A percentile compares a stretch with the other conserved stretches of the same genome.
phyloP scores from a whole-genome alignment of 139 green algal species.

The Choricystis sp. region DNA sequence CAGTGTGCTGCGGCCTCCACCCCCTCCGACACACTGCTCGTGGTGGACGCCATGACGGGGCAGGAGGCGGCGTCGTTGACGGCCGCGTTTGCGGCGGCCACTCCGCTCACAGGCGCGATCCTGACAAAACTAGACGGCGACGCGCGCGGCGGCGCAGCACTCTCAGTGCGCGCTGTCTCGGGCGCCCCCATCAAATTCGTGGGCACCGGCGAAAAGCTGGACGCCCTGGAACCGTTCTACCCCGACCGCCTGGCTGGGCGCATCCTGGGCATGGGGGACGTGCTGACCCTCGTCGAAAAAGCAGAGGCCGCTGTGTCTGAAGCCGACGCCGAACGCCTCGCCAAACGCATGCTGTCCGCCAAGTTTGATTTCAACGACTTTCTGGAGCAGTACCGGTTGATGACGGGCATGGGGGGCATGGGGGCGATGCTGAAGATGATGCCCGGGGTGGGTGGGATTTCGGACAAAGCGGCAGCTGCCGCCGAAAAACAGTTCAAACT shows the following conservation, averaged over 20 bases:
- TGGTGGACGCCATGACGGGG: conserved; percentile 99
- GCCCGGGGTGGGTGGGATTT: conserved; percentile 68
- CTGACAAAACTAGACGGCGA: conserved; percentile 98
- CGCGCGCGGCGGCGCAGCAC: conserved; percentile 79
- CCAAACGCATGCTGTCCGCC: conserved; percentile 59
- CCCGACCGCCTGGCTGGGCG: conserved; percentile 84
- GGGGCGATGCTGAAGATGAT: conserved; percentile 82
- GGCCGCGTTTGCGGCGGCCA: conserved; percentile 4
- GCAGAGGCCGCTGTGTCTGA: conserved; percentile 66
- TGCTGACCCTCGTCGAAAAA: conserved; percentile 92
- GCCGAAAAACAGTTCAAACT: conserved; percentile 57
- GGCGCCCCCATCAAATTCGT: conserved; percentile 98
- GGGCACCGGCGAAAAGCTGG: conserved; percentile 90
- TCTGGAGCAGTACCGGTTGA: conserved; percentile 80
- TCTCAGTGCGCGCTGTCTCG: conserved; percentile 75
- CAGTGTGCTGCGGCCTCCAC: conserved; percentile 30
- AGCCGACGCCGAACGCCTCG: conserved; percentile 55
- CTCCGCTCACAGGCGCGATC: conserved; percentile 63
- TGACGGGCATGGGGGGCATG: conserved; percentile 85
- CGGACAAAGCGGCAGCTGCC: conserved; percentile 65
- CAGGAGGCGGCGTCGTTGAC: conserved; percentile 71
- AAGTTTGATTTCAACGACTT: conserved; percentile 99
- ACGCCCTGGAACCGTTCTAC: conserved; percentile 93
- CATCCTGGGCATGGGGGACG: conserved; percentile 94
- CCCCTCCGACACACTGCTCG: conserved; percentile 86